Evolutionary conservation across 2,329 filamentous ascomycete genomes (phyloP), one percentile per base, ranked within the genome.

Genomic region (Hypoxylon sp.): DNA sequence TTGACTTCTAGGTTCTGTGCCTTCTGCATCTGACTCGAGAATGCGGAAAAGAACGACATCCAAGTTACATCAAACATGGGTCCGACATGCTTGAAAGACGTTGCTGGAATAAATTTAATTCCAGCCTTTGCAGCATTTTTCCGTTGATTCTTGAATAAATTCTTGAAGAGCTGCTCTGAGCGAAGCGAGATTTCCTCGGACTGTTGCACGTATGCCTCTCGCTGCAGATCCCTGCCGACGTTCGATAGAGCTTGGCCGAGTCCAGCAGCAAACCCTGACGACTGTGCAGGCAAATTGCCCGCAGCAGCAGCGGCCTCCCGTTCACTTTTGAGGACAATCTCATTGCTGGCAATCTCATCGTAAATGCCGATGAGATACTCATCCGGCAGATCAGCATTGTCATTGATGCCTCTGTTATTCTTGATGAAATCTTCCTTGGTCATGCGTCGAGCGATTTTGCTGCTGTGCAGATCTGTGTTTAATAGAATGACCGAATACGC

Each of bases 61-160:
- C 96, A 99, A 0, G 94, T 97, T 25, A 97, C 94, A 75, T 97
- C 95, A 77, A 99, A 98, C 96, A 99, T 99, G 0, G 96, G 94
- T 0, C 96, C 96, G 55, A 98, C 92, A 79, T 99, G 96, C 75
- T 94, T 95, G 79, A 94, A 95, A 0, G 95, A 98, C 1, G 94
- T 96, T 2, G 96, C 96, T 0, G 94, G 92, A 61, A 99, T 97
- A 80, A 96, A 99, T 84, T 90, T 81, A 85, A 91, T 75, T 80
- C 90, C 82, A 78, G 87, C 79, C 73, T 92, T 91, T 46, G 92
- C 83, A 1, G 93, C 90, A 66, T 93, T 96, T 75, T 90, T 91
- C 55, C 93, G 90, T 80, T 99, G 96, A 56, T 93, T 95, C 75
- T 94, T 91, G 78, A 98, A 93, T 37, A 99, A 85, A 64, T 93